Base-by-base conservation (phyloP, 2,329 filamentous ascomycete species). In the Sporothrix euskadiensis region DNA sequence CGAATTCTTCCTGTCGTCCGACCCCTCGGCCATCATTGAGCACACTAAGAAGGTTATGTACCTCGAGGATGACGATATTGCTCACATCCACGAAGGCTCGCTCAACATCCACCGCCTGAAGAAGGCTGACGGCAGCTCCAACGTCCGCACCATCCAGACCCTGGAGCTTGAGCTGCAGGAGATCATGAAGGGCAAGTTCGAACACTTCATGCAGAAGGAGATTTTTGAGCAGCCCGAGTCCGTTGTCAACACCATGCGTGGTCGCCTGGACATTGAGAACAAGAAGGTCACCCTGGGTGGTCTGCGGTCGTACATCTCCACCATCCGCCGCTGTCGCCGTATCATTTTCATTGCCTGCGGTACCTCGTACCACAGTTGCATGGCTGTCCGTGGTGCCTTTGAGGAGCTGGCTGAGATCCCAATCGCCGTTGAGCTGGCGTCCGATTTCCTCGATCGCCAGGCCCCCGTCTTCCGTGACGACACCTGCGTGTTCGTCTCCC, bases 141-240 rank as follows among this genome's bases (percentile, higher is more conserved):
- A 98, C 81, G 94, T 98, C 79, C 94, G 96, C 82, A 94, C 93
- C 79, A 99, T 99, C 83, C 96, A 99, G 88, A 99, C 96, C 73
- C 90, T 99, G 73, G 96, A 99, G 88, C 92, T 99, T 69, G 94
- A 99, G 88, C 91, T 99, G 77, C 96, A 99, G 87, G 94, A 99
- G 87, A 99, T 99, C 85, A 99, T 99, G 96, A 99, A 99, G 91
- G 96, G 96, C 84, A 97, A 96, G 83, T 99, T 98, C 84, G 96
- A 99, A 83, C 96, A 99, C 87, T 99, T 98, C 88, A 99, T 99
- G 96, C 96, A 99, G 84, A 99, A 99, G 90, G 96, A 99, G 84
- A 99, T 99, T 81, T 99, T 99, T 83, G 96, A 99, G 88, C 96
- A 99, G 87, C 96, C 96, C 81, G 96, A 99, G 85, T 99, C 96